Evolutionary conservation across 2,329 filamentous ascomycete genomes (phyloP), one percentile per base, ranked within the genome.

Genomic region (Waltergamsia citrina): DNA sequence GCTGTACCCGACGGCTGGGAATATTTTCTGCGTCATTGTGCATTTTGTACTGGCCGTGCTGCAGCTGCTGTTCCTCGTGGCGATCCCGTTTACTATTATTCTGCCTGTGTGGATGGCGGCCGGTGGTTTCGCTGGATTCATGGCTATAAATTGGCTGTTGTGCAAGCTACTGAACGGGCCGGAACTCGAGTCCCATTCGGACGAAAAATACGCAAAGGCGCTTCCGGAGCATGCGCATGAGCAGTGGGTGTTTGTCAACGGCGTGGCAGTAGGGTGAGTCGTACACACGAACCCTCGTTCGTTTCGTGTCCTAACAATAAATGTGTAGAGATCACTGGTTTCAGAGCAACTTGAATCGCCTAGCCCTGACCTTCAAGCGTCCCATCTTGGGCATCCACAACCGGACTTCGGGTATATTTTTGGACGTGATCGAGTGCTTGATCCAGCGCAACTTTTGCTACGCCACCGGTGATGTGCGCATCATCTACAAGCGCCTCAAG

Each of bases 231-330:
- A 75, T 50, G 60, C 62, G 9, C 63, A 75, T 34, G 83, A 88
- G 56, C 71, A 78, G 46, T 90, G 84, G 84, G 66, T 88, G n/a
- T 88, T 83, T 49, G 54, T 88, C 33, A 88, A 88, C 47, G 84
- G 84, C 1, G 74, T 87, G 19, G 74, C 69, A 8, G 68, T 69
- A 22, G 71, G 69, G 73, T 78, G 56, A 38, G 68, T 60, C 22
- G 6, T n/a, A n/a, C n/a, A n/a, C n/a, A n/a, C n/a, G n/a, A n/a
- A n/a, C n/a, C n/a, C 6, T 19, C 17, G 18, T 14, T 17, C 14
- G 6, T 9, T 26, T 11, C 22, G 8, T 18, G 14, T 32, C 15
- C 42, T 49, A 18, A 51, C 32, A 18, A 32, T 29, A 30, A 34
- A 15, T 29, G 6, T 29, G 19, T 38, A 74, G 70, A 4, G 59